Conservation (phyloP, 1,284 basidiomycete genomes). For the Sporisorium scitamineum region DNA sequence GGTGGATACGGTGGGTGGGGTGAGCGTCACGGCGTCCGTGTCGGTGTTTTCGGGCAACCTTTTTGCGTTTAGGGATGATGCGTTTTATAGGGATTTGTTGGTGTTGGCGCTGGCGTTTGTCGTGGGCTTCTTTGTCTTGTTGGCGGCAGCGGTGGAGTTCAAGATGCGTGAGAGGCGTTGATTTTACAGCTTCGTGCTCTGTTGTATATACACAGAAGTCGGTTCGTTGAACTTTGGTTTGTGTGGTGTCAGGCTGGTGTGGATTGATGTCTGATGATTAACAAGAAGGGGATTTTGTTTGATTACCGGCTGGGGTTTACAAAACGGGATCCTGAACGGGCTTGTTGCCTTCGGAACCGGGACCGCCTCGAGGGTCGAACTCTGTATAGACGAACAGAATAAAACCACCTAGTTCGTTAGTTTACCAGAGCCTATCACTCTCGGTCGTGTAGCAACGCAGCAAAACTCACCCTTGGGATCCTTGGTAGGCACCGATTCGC, state of each 20-base stretch:
- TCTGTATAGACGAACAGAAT: conserved; percentile 20
- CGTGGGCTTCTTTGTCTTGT: conserved; percentile 43
- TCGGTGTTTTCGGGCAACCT: conserved; percentile 48
- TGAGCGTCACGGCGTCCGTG: conserved; percentile 31
- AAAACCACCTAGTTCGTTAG: too few species aligned
- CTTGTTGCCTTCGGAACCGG: conserved; percentile 50
- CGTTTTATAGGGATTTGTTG: conserved; percentile 57
- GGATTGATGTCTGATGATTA: neutral
- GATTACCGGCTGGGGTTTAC: conserved; percentile 9
- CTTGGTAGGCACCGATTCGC: conserved; percentile 48
- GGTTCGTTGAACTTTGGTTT: too few species aligned
- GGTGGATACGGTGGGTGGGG: conserved; percentile 43
- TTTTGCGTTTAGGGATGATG: conserved; percentile 50
- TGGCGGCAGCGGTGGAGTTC: conserved; percentile 35
- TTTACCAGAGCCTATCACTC: too few species aligned
- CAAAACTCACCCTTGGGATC: conserved; percentile 48
- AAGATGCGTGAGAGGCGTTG: conserved; percentile 45
- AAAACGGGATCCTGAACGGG: conserved; percentile 54
- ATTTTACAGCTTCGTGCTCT: too few species aligned
- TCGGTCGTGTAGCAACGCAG: too few species aligned
- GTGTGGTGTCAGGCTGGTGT: too few species aligned
- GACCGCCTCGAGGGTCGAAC: conserved; percentile 53
- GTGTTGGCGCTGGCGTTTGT: conserved; percentile 54
- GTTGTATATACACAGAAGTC: too few species aligned
- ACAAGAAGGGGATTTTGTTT: neutral